Base-by-base conservation (phyloP, 2,329 filamentous ascomycete genomes). In the Clonostachys byssicola region DNA sequence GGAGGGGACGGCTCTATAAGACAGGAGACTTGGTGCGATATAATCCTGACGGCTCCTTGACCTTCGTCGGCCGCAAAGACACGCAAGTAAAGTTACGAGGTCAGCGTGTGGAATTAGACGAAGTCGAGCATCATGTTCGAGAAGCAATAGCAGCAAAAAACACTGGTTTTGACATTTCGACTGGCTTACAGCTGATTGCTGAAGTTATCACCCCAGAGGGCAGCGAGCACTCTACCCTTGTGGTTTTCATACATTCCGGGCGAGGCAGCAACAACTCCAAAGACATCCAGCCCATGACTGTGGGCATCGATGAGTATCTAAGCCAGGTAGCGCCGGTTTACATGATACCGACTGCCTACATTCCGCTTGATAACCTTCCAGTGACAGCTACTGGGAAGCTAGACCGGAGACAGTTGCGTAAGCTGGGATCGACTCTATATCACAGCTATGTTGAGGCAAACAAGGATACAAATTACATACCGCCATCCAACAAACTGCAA, bases 1-100 rank as follows among this genome's bases (percentile, higher is more conserved):
- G 71, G 5, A 53, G 48, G 8, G 72, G 71, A 1, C 65, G 74
- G 6, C 53, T 84, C 3, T 84, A 83, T 7, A 18, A n/a, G 17
- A 23, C 14, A 30, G 46, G 41, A 10, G 20, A 38, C 17, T 20
- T 38, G 6, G 41, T 33, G 12, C 20, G 41, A 43, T 33, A 40
- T 30, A 39, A 39, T 34, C 12, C n/a, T 8, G 20, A 30, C 40
- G 39, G 36, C 20, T 34, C 9, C 12, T n/a, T 34, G 10, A 36
- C 20, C 2, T 18, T 16, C 43, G 16, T 40, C 13, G 34, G 33
- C 7, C 34, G 41, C 30, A 47, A 30, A n/a, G 34, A 47, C 17
- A 20, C 14, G 16, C 41, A 47, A 23, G 18, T 45, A 12, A 14
- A 46, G 14, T 33, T 42, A 33, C 20, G 34, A 4, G 40, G n/a